Conservation (phyloP, 2,329 filamentous ascomycete genomes). For the Aspergillus uvarum region DNA sequence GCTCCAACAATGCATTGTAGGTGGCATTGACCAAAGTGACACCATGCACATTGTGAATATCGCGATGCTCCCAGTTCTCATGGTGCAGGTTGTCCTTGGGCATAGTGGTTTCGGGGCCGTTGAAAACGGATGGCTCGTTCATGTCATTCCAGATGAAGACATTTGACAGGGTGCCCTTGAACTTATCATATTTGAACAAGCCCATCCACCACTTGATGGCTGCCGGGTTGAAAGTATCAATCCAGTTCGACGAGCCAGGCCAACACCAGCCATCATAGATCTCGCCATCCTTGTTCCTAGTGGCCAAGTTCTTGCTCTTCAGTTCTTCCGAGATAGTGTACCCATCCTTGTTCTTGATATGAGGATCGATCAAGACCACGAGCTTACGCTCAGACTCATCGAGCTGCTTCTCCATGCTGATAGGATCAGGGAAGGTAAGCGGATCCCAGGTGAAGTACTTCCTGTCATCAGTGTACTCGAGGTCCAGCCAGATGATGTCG, state of each 20-base stretch:
- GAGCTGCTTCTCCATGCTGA: slow-evolving; percentile 83
- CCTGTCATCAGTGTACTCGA: slow-evolving; percentile 95
- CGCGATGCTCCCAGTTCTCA: slow-evolving; percentile 92
- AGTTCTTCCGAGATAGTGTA: slow-evolving; percentile 78
- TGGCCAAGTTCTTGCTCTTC: slow-evolving; percentile 77
- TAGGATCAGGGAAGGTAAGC: slow-evolving; percentile 81
- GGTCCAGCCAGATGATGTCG: slow-evolving; percentile 98
- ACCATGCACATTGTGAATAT: slow-evolving; percentile 93
- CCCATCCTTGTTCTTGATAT: slow-evolving; percentile 87
- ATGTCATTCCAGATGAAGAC: slow-evolving; percentile 99
- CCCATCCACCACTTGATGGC: slow-evolving; percentile 87
- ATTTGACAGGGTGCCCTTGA: slow-evolving; percentile 83
- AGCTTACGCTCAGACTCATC: slow-evolving; percentile 84
- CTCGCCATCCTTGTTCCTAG: slow-evolving; percentile 85
- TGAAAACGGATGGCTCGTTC: slow-evolving; percentile 99
- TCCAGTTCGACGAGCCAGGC: slow-evolving; percentile 95
- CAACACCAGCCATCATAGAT: slow-evolving; percentile 98
- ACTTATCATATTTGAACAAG: slow-evolving; percentile 83
- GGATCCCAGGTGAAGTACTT: slow-evolving; percentile 98
- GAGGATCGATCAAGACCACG: slow-evolving; percentile 92
- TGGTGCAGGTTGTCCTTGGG: slow-evolving; percentile 95
- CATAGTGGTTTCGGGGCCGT: slow-evolving; percentile 97
- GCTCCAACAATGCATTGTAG: slow-evolving; percentile 76
- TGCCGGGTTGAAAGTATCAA: slow-evolving; percentile 93
- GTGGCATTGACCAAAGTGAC: slow-evolving; percentile 95